Evolutionary conservation across 1,139 yeast genomes (phyloP), one percentile per base, ranked within the genome.

Genomic region (Pneumocystis jirovecii): DNA sequence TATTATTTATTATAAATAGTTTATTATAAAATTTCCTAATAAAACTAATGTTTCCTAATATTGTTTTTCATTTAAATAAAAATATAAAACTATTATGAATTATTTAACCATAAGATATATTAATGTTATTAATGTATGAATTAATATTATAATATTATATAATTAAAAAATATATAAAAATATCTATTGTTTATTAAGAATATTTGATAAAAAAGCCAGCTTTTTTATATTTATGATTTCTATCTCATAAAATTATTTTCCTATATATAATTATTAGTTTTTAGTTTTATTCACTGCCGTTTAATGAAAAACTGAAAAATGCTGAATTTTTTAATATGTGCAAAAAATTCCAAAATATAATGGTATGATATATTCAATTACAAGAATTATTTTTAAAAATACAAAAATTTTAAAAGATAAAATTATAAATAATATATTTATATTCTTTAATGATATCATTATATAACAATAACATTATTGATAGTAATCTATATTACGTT

Each of bases 231-330:
- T 81, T 79, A 64, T 63, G 66, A 19, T 35, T 67, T 29, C 69
- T 68, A n/a, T 70, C 79, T 19, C 73, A 84, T 21, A 82, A 81
- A 57, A 83, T 85, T 68, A 76, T 75, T 60, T 96, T 97, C 0
- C 77, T 91, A 72, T 91, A 91, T 74, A 85, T 96, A 10, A 90
- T 91, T 97, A 87, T 91, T 1, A 86, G 96, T 0, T 91, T 91
- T 72, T 86, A 90, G 50, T 78, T 86, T 3, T 91, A 91, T 73
- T 81, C 90, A 1, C 79, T 79, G 65, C 96, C 96, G 0, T 80
- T 88, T 31, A 75, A 74, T n/a, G n/a, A n/a, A n/a, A n/a, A n/a
- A n/a, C n/a, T n/a, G n/a, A 68, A 77, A 71, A 64, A 80, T 82
- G 10, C 12, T 60, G 5, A 21, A 50, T 25, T 50, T 44, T 72